Evolutionary conservation across 2,329 filamentous ascomycete genomes (phyloP), one percentile per base, ranked within the genome.

Genomic region (Colletotrichum nymphaeae): DNA sequence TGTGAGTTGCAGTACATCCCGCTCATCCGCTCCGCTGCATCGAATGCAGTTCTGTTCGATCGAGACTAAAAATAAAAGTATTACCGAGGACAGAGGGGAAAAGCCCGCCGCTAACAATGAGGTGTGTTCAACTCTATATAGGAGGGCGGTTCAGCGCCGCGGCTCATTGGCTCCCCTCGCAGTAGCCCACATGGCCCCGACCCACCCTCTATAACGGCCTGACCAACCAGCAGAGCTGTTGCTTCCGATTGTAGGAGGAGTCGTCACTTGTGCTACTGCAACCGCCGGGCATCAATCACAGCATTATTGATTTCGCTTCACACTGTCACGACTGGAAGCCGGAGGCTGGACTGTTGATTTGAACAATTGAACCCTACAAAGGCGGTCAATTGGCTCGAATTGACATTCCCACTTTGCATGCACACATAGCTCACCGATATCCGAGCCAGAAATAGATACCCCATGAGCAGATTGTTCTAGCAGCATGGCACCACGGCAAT

Each of bases 201-300:
- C 57, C 56, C 68, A 63, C 62, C 28, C 37, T 58, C 26, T 42
- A 19, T 3, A 22, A 49, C 49, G 6, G 4, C 42, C 68, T 55
- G 42, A 22, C 68, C 68, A 74, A 74, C 68, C 68, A 72, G 59
- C 57, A 55, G 32, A 35, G 58, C 67, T 35, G 32, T 28, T 32
- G 42, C 53, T 64, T 59, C 46, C 56, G 37, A 22, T 32, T 53
- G 67, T 11, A 73, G 65, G 37, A 58, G 49, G 58, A 32, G 37
- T 58, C 49, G 37, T 74, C 57, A 74, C 62, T 62, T 58, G 68
- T 74, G 62, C 72, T 74, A 74, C 72, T 74, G 72, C 72, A 73
- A 73, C 60, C 70, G 60, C 60, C 56, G 67, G 46, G 22, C 70
- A 65, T 55, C 58, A 70, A 62, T 73, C 67, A 73, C 70, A 28